Percentiles rank a stretch among this genome's conserved stretches.
Evolutionary conservation across 176 grass and related monocot genomes (phyloP).

Genomic region (Melocanna baccifera): DNA sequence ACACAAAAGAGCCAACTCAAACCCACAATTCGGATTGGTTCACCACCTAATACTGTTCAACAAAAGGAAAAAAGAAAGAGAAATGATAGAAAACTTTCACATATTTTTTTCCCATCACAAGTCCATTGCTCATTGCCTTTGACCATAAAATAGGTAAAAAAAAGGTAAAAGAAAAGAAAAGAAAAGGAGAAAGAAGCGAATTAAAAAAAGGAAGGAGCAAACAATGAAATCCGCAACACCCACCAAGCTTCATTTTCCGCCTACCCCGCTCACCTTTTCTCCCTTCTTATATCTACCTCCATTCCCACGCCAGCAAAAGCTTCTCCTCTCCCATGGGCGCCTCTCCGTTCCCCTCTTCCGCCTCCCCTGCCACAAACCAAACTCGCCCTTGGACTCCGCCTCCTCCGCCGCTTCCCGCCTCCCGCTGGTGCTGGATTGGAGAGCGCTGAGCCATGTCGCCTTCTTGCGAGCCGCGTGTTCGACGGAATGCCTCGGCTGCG

Average conservation of each 20-base stretch:
- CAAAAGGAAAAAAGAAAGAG: neutral
- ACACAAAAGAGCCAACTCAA: neutral
- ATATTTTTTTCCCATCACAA: neutral
- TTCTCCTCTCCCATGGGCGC: slow-evolving; percentile 30
- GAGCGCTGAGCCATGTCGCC: slow-evolving; percentile 7
- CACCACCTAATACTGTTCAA: neutral
- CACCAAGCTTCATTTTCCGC: slow-evolving; percentile 23
- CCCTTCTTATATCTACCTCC: slow-evolving; percentile 39
- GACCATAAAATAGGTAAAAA: slow-evolving; percentile 9
- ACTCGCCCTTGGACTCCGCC: neutral
- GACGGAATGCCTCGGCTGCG: slow-evolving; percentile 39
- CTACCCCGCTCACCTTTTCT: slow-evolving; percentile 24
- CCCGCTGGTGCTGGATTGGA: neutral
- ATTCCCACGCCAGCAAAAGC: slow-evolving; percentile 33
- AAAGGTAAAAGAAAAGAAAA: neutral
- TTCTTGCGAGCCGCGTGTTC: slow-evolving; percentile 20
- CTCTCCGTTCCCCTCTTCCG: neutral
- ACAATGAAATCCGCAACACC: slow-evolving; percentile 31
- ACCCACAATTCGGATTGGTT: neutral
- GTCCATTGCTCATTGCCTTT: slow-evolving; percentile 11
- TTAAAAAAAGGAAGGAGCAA: slow-evolving; percentile 17
- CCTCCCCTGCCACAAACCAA: neutral
- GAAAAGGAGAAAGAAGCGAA: neutral
- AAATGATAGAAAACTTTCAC: neutral
- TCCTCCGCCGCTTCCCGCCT: neutral